A percentile compares a stretch with the other conserved stretches of the same genome.
These are phyloP conservation scores for Pythium brachiatum DNA, from an alignment of 352 stramenopile species.

Conservation along the genomic window DNA sequence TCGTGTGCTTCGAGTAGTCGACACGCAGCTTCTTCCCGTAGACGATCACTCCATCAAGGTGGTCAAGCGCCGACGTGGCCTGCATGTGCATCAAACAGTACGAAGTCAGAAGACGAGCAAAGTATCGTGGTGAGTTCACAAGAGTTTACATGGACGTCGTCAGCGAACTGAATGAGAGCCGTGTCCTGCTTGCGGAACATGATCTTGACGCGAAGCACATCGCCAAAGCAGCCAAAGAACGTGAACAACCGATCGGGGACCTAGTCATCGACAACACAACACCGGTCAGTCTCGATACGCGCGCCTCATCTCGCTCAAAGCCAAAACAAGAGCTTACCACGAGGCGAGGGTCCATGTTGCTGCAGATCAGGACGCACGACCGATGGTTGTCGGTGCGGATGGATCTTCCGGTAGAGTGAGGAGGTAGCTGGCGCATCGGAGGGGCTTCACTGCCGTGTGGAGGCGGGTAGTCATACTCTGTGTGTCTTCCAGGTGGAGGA, in stretches of 20 bases:
- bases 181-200: slow-evolving; percentile 87
- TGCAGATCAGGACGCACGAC: slow-evolving; percentile 80
- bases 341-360: slow-evolving; percentile 68
- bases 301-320: too few relatives aligned
- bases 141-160: slow-evolving; percentile 65
- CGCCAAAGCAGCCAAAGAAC: slow-evolving; percentile 82
- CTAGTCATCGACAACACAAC: slow-evolving; percentile 35
- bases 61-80: slow-evolving; percentile 73
- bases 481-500: background rate
- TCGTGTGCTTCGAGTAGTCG: slow-evolving; percentile 81
- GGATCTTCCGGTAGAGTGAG: slow-evolving; percentile 62
- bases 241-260: slow-evolving; percentile 68
- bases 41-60: slow-evolving; percentile 68
- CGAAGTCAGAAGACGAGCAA: background rate
- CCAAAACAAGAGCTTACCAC: slow-evolving; percentile 38
- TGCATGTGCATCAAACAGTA: too few relatives aligned
- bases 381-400: slow-evolving; percentile 52
- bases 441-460: background rate
- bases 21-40: slow-evolving; percentile 81
- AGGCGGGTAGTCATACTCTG: slow-evolving; percentile 20
- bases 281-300: too few relatives aligned
- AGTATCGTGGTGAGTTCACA: background rate
- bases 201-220: slow-evolving; percentile 82
- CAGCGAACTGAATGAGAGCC: slow-evolving; percentile 73
- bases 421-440: slow-evolving; percentile 27